Percentiles rank a stretch among this genome's conserved stretches.
Conservation (phyloP, 2,329 filamentous ascomycete species). For the Cyphellophora europaea region DNA sequence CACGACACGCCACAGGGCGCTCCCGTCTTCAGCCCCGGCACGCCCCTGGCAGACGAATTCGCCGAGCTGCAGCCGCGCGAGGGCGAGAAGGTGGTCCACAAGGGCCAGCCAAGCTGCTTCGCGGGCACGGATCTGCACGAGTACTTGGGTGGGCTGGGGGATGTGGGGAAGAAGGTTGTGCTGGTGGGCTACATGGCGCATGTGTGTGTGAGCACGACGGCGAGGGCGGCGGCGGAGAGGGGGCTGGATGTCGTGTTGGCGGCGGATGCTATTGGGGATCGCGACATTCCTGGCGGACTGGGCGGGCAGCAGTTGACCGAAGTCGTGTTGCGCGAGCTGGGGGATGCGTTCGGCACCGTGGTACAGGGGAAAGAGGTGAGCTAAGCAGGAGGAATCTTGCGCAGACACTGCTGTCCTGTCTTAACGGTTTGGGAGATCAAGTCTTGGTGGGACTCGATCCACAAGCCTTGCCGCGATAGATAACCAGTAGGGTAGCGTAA, state of each 20-base stretch:
- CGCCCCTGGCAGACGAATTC: slow-evolving; percentile 51
- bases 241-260: slow-evolving; percentile 57
- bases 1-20: slow-evolving; percentile 52
- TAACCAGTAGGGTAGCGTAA: too few species aligned
- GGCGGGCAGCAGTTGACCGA: slow-evolving; percentile 45
- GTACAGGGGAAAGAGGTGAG: slow-evolving; percentile 40
- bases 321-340: slow-evolving; percentile 47
- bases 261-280: slow-evolving; percentile 55
- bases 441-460: too few species aligned
- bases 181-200: slow-evolving; percentile 44
- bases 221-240: slow-evolving; percentile 49
- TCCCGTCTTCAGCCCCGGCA: slow-evolving; percentile 57
- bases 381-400: too few species aligned
- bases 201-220: slow-evolving; percentile 55
- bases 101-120: slow-evolving; percentile 52
- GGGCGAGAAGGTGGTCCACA: slow-evolving; percentile 49
- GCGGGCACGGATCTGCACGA: slow-evolving; percentile 50
- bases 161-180: slow-evolving; percentile 50
- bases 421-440: too few species aligned
- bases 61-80: slow-evolving; percentile 45
- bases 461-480: too few species aligned
- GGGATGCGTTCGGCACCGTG: slow-evolving; percentile 54
- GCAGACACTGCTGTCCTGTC: too few species aligned
- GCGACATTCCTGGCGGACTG: slow-evolving; percentile 57
- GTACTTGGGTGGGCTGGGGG: slow-evolving; percentile 36